phyloP scores from a whole-genome alignment of 306 rosid species.

The Dicorynia guianensis region DNA sequence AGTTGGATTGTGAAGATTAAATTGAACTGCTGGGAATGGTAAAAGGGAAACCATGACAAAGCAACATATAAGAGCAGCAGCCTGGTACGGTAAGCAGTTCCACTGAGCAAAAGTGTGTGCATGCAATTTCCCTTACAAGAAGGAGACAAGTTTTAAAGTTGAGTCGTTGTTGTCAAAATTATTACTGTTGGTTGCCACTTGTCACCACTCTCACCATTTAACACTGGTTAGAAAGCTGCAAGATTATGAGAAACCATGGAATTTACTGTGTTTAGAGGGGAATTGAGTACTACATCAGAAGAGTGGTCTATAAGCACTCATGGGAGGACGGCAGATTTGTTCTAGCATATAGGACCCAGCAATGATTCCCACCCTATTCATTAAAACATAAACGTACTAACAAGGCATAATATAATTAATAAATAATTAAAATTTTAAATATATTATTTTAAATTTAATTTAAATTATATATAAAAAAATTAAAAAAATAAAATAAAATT shows the following conservation, averaged over 20 bases:
- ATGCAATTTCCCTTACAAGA: not conserved
- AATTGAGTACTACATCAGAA: not conserved
- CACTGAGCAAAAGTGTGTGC: slow-evolving; percentile 4
- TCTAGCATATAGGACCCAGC: not conserved
- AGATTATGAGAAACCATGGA: not conserved
- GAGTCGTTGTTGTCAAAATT: slow-evolving; percentile 31
- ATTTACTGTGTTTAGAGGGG: not conserved
- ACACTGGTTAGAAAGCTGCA: slow-evolving; percentile 25
- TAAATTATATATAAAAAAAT: no score
- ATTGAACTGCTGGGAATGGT: not conserved
- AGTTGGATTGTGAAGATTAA: not conserved
- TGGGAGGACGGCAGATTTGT: not conserved
- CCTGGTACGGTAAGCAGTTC: slow-evolving; percentile 1
- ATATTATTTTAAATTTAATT: no score
- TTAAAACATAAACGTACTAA: not conserved
- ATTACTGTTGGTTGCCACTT: not conserved
- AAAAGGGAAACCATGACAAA: not conserved
- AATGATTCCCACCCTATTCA: not conserved
- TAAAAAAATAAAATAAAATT: no score
- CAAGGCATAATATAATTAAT: no score
- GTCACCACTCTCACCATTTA: not conserved
- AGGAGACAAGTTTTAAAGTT: not conserved
- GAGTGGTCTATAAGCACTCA: not conserved
- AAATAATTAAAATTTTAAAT: no score
- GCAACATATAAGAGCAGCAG: not conserved